phyloP scores from a whole-genome alignment of 2,329 filamentous ascomycete species.

The Plenodomus tracheiphilus region DNA sequence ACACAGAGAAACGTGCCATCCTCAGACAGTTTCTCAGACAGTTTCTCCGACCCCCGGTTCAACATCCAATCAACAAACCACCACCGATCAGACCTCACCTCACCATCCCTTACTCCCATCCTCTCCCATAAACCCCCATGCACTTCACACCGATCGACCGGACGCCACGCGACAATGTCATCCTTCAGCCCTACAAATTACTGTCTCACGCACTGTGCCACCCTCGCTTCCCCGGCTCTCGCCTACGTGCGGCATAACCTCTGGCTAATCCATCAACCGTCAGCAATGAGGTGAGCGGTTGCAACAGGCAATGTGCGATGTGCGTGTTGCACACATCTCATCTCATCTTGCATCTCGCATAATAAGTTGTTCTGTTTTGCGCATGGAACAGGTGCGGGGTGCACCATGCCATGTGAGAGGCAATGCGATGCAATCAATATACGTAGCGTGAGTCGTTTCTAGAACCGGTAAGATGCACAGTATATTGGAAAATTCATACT shows the following conservation, averaged over 20 bases:
- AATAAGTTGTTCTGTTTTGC: neutral
- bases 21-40: too few species aligned
- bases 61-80: neutral
- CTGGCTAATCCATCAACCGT: neutral
- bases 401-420: neutral
- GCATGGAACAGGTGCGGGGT: neutral
- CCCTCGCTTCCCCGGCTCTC: slow-evolving; percentile 5
- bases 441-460: too few species aligned
- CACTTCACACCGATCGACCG: neutral
- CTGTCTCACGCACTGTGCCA: neutral
- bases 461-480: too few species aligned
- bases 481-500: too few species aligned
- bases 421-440: too few species aligned
- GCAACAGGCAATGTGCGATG: neutral
- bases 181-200: neutral
- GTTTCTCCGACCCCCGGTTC: too few species aligned
- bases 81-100: neutral
- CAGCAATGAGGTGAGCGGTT: neutral
- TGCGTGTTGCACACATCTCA: slow-evolving; percentile 4
- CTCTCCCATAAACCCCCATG: neutral
- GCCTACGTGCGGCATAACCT: slow-evolving; percentile 7
- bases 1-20: too few species aligned
- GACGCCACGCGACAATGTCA: neutral
- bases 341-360: slow-evolving; percentile 7
- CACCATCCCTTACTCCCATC: neutral